phyloP scores from a whole-genome alignment of 108 stramenopile genomes.

The Seminavis robusta region DNA sequence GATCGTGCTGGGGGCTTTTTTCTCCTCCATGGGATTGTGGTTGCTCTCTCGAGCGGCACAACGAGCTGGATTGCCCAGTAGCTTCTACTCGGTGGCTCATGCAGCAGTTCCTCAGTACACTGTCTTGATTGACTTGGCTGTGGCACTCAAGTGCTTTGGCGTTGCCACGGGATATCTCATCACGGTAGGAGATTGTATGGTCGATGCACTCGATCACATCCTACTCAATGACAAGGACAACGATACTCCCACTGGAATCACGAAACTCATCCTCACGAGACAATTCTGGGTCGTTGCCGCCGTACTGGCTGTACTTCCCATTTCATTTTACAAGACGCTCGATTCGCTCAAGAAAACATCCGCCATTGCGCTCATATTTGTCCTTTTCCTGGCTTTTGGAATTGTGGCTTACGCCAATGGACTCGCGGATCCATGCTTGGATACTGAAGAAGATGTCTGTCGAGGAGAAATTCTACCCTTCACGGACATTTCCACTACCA shows the following conservation, averaged over 20 bases:
- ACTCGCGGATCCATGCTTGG: constrained; percentile 34
- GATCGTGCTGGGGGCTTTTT: constrained; percentile 47
- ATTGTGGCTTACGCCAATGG: constrained; percentile 40
- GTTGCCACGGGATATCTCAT: constrained; percentile 79
- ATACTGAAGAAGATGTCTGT: constrained; percentile 19
- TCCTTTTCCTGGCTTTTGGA: constrained; percentile 33
- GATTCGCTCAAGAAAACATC: constrained; percentile 43
- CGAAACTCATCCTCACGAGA: constrained; percentile 20
- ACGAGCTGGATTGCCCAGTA: constrained; percentile 22
- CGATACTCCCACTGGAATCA: constrained; percentile 18
- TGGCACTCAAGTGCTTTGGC: constrained; percentile 79
- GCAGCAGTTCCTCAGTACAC: constrained; percentile 57
- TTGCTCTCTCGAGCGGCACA: constrained; percentile 42
- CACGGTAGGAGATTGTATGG: constrained; percentile 74
- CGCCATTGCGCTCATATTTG: constrained; percentile 39
- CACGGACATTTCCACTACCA: constrained; percentile 22
- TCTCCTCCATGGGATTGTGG: constrained; percentile 45
- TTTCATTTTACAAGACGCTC: constrained; percentile 32
- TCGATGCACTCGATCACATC: constrained; percentile 43
- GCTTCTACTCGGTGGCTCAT: constrained; percentile 61
- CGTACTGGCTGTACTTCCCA: constrained; percentile 33
- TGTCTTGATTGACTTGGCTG: constrained; percentile 64
- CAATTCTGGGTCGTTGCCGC: constrained; percentile 56
- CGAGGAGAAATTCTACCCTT: constrained; percentile 25
- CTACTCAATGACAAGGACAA: constrained; percentile 14